Percentiles rank a stretch among this genome's conserved stretches.
phyloP scores from a whole-genome alignment of 169 alveolate genomes.

The Eimeria nieschulzi region DNA sequence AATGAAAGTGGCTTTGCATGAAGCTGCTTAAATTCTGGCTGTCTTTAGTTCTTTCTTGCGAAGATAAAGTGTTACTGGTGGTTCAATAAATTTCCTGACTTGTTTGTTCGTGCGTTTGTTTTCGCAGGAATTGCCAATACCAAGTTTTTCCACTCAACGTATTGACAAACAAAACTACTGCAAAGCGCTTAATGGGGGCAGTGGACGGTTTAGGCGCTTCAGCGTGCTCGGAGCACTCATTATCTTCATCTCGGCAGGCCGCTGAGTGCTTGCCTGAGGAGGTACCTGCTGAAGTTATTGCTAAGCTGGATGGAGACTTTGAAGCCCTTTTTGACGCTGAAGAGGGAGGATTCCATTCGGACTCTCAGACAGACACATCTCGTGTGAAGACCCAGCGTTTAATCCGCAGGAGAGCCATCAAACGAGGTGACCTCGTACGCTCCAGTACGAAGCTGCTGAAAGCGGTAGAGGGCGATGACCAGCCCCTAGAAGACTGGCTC shows the following conservation, averaged over 20 bases:
- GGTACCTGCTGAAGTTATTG: conserved; percentile 6
- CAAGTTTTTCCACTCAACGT: conserved; percentile 8
- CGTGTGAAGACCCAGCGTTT: background rate
- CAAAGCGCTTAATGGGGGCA: background rate
- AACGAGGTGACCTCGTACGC: background rate
- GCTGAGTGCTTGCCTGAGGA: conserved; percentile 17
- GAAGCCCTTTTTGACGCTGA: background rate
- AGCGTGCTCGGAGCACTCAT: background rate
- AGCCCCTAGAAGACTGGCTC: conserved; percentile 85
- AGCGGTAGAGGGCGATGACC: conserved; percentile 70
- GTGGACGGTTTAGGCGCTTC: background rate
- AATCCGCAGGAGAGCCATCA: background rate
- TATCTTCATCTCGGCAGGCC: background rate
- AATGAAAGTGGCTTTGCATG: background rate
- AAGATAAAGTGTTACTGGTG: too few relatives aligned
- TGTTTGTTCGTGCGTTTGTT: background rate
- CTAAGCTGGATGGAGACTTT: conserved; percentile 1
- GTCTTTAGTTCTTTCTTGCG: too few relatives aligned
- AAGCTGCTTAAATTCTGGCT: background rate
- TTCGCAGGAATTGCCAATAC: conserved; percentile 8
- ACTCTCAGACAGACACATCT: background rate
- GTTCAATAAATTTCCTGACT: too few relatives aligned
- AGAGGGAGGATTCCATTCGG: background rate
- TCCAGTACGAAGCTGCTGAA: conserved; percentile 10
- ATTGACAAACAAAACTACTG: background rate